Evolutionary conservation across 495 filamentous ascomycete species (phyloP), one percentile per base, ranked within the genome.

Genomic region (Trichoderma erinaceum): DNA sequence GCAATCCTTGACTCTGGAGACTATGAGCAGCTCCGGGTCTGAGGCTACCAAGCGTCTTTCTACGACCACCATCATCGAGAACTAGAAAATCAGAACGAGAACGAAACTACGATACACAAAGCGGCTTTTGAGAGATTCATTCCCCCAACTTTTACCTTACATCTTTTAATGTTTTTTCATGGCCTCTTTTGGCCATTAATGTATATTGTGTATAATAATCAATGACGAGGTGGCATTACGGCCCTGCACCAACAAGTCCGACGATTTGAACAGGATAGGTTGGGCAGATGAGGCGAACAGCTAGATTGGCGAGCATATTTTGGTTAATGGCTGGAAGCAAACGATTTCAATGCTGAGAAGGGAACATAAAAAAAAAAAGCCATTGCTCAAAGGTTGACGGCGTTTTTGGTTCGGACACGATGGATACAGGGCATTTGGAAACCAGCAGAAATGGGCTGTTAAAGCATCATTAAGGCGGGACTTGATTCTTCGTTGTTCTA

Each of bases 381-480:
- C 23, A 61, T n/a, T 5, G 56, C 10, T 32, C 27, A 61, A 61
- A 16, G 27, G 27, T 61, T 23, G 27, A 21, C 21, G 56, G 56
- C 56, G 56, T 61, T 61, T 61, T 61, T 61, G 56, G 56, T 23
- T 32, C 32, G 56, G 56, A 61, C 56, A 29, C 56, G 56, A 61
- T 32, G 56, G 56, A 61, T 61, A 61, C 56, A 21, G 27, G 56
- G 15, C 56, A 21, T 61, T 61, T 13, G 25, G 56, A 32, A 61
- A 32, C 56, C 56, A 29, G 56, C 56, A 61, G n/a, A 61, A 32
- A 61, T 32, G 56, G 56, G 56, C 27, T 61, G 35, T 38, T 0
- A 61, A 18, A 52, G 48, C 48, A 52, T 32, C 56, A 27, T 61
- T 27, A 12, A 13, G 56, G 4, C 10, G 21, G 50, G 11, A 48